Evolutionary conservation across 2,329 filamentous ascomycete genomes (phyloP), one percentile per base, ranked within the genome.

Genomic region (Aureobasidium melanogenum): DNA sequence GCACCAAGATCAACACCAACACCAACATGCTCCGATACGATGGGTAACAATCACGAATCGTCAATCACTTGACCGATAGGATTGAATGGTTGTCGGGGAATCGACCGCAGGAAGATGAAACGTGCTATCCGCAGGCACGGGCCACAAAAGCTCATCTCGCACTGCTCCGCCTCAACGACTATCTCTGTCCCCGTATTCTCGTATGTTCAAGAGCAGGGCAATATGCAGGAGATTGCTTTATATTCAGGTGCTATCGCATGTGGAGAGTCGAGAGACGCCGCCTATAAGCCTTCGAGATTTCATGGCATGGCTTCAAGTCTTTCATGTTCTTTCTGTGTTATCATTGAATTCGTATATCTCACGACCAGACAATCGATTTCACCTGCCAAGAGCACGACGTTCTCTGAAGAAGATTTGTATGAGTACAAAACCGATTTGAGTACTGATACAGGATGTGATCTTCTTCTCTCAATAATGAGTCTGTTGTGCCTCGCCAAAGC

Each of bases 131-230:
- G 48, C 36, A 17, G 19, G 52, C 38, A 28, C 38, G 52, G 41
- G 52, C 52, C 39, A 9, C n/a, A 30, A 24, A 32, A 28, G 6
- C 52, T 56, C 38, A 56, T 56, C 52, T 43, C 50, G 30, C 48
- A 36, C n/a, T 36, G 30, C 52, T 56, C 38, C 52, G 52, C 52
- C 52, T 43, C 52, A 43, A 56, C 52, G 52, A 44, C 52, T 44
- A 56, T 56, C 52, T 56, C 38, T 44, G n/a, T 43, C 38, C 34
- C 52, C 38, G 51, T 54, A 54, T 54, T 54, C 51, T 41, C 24
- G n/a, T 28, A 30, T 30, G 34, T 30, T 41, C 36, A 17, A 43
- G 24, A 54, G 51, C 24, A n/a, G 30, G n/a, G 51, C 24, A 54
- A 54, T 54, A 43, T 54, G 15, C 51, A 30, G 36, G 34, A 54